Evolutionary conservation across 306 rosid genomes (phyloP).

Genomic region (Sindora glabra): DNA sequence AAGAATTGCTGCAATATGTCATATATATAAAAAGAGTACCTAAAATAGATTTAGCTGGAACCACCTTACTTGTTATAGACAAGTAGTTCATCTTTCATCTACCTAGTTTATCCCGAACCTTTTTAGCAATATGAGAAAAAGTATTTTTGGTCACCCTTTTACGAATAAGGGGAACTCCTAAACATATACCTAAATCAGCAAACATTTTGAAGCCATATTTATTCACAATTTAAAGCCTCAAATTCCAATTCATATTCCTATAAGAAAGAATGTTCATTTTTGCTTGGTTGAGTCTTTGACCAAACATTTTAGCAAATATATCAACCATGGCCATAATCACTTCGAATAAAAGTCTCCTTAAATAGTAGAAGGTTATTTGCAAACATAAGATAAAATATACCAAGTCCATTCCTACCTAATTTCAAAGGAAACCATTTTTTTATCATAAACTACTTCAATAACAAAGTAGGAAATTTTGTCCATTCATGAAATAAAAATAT

Average conservation of each 20-base stretch:
- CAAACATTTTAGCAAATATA: not conserved
- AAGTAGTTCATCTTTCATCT: not conserved
- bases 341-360: not conserved
- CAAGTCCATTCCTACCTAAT: not conserved
- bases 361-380: not conserved
- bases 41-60: no score
- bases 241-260: no score
- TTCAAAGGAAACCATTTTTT: not conserved
- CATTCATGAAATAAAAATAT: not conserved
- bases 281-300: not conserved
- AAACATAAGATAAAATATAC: not conserved
- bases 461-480: not conserved
- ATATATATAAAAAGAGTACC: no score
- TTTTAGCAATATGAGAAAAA: not conserved
- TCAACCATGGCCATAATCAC: no score
- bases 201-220: not conserved
- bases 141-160: not conserved
- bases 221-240: no score
- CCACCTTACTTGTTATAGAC: not conserved
- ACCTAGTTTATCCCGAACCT: not conserved
- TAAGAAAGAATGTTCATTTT: no score
- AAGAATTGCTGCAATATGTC: no score
- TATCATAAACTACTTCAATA: no score
- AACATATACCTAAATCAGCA: not conserved
- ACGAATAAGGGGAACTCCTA: not conserved